Evolutionary conservation across 768 basidiomycete genomes (phyloP).

Genomic region (Leccinum aurantiacum): DNA sequence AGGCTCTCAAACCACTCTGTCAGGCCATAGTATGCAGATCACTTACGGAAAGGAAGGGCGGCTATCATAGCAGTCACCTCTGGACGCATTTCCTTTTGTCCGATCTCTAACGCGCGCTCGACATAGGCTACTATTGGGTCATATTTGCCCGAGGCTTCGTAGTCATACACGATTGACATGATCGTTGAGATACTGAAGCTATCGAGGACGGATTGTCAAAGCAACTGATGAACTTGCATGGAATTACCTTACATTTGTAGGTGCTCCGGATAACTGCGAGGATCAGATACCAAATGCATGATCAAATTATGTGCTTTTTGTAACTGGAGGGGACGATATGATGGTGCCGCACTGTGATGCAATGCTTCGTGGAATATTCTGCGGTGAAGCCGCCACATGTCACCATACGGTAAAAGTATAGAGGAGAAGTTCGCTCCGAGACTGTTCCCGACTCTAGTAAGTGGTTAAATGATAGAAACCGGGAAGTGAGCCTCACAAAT

Average conservation of each 20-base stretch:
- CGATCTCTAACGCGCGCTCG: constrained; percentile 8
- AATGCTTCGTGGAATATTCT: neutral
- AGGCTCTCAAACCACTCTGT: neutral
- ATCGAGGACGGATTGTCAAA: neutral
- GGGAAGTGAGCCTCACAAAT: constrained; percentile 17
- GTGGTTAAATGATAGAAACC: neutral
- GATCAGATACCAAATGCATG: constrained; percentile 21
- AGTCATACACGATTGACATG: constrained; percentile 28
- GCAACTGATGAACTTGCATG: neutral
- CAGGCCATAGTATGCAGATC: neutral
- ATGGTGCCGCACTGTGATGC: constrained; percentile 9
- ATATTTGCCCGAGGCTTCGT: constrained; percentile 12
- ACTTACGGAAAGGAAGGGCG: constrained; percentile 21
- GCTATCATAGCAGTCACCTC: constrained; percentile 17
- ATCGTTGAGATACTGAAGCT: constrained; percentile 24
- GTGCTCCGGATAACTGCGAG: constrained; percentile 25
- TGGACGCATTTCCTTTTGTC: constrained; percentile 16
- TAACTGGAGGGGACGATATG: constrained; percentile 35
- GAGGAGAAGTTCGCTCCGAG: constrained; percentile 20
- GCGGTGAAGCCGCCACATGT: neutral
- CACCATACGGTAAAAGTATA: neutral
- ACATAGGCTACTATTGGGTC: constrained; percentile 23
- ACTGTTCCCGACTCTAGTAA: constrained; percentile 7
- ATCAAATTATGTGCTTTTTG: constrained; percentile 35
- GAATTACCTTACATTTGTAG: constrained; percentile 14